phyloP scores from a whole-genome alignment of 768 basidiomycete genomes.

The Pleurotus pulmonarius region DNA sequence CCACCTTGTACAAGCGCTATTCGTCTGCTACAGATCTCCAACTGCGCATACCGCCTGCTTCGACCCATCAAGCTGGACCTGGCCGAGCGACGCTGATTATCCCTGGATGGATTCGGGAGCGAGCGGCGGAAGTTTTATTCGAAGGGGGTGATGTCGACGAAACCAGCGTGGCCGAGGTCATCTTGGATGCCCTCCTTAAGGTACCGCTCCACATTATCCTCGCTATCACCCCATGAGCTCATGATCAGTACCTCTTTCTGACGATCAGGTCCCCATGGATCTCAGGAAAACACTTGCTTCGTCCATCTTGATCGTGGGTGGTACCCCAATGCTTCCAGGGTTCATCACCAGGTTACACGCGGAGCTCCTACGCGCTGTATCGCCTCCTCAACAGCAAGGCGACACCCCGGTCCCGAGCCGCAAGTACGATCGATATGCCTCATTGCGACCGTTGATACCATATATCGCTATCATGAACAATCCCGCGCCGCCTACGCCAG shows the following conservation, averaged over 20 bases:
- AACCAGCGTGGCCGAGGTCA: conserved; percentile 75
- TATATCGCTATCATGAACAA: conserved; percentile 86
- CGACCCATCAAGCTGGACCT: conserved; percentile 62
- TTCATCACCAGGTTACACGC: conserved; percentile 87
- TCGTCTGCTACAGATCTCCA: conserved; percentile 76
- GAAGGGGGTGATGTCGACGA: conserved; percentile 89
- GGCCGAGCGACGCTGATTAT: conserved; percentile 78
- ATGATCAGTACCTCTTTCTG: not conserved
- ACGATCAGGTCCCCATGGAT: conserved; percentile 77
- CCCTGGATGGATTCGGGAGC: conserved; percentile 94
- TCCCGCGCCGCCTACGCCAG: conserved; percentile 54
- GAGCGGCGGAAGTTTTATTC: conserved; percentile 87
- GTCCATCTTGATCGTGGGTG: conserved; percentile 83
- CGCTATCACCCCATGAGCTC: not conserved
- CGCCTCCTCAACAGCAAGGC: conserved; percentile 24
- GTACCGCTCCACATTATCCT: conserved; percentile 33
- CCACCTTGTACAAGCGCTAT: conserved; percentile 68
- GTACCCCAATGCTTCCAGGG: conserved; percentile 88
- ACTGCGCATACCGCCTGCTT: conserved; percentile 65
- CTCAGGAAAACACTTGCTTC: conserved; percentile 81
- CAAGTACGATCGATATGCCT: conserved; percentile 69
- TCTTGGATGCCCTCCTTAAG: conserved; percentile 79
- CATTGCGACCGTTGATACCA: conserved; percentile 65
- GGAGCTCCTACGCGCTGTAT: conserved; percentile 66
- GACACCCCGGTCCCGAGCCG: conserved; percentile 33